Base-by-base conservation (phyloP, 768 basidiomycete species). In the Suillus paluster region DNA sequence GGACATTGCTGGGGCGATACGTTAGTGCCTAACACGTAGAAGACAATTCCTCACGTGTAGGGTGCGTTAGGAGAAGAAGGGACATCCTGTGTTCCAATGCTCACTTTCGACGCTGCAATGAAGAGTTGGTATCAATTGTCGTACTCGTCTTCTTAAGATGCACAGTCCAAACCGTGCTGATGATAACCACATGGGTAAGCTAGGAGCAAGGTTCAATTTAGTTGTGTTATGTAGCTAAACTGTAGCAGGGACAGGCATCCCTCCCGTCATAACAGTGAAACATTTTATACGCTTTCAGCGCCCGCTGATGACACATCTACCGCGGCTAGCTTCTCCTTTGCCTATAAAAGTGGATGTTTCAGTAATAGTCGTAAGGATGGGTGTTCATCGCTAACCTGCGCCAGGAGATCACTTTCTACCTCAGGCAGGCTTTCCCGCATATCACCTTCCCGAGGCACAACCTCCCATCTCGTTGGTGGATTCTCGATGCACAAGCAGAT, bases 401-500 rank as follows among this genome's bases (percentile, higher is more conserved):
- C 65, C 27, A 92, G 68, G 19, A 91, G 68, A 71, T 91, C 90
- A 15, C 73, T 71, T 30, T 85, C 84, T 25, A 92, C 83, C 15
- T 82, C 80, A 1, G 91, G 91, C 34, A 92, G 74, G 10, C 76
- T 76, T 71, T 93, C 91, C 19, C 76, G 69, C 7, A 70, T 63
- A 42, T 88, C 86, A 6, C 84, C 85, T 27, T 81, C 76, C 72
- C 77, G 80, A 0, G 91, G 87, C 1, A 83, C 70, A 14, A 92
- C 80, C 63, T 89, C 84, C 87, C 89, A 92, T 57, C 80, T 81
- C 41, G 90, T 92, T 11, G 92, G 92, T 11, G 83, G 73, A 70
- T 93, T 90, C 65, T 84, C 85, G 57, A 94, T 86, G 63, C 84
- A 91, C 17, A 93, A 76, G 70, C 93, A 94, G 42, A 95, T 81